Conservation (phyloP, 179 eudicot genomes). For the Beta lomatogona region DNA sequence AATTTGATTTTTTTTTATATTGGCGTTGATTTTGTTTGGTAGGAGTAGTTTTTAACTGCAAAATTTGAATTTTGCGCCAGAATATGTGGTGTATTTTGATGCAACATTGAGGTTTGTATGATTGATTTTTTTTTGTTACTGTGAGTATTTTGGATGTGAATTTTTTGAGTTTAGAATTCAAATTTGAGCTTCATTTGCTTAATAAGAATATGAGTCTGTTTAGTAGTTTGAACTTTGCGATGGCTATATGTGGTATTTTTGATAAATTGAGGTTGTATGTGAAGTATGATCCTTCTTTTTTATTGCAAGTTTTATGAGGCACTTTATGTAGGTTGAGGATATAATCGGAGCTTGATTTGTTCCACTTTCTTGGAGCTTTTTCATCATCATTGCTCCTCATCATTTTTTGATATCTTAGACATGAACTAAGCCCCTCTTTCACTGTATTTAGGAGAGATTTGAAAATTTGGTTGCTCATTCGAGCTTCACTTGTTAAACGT, state of each 20-base stretch:
- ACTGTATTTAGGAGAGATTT: not conserved
- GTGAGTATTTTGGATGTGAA: not conserved
- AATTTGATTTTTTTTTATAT: not conserved
- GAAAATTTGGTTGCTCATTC: not conserved
- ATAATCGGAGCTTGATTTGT: not conserved
- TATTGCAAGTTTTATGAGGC: not conserved
- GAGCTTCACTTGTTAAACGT: not conserved
- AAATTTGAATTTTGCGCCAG: not conserved
- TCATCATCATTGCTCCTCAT: not conserved
- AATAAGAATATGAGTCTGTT: not conserved
- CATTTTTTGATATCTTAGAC: not conserved
- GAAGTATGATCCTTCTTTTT: not conserved
- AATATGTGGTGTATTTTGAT: not conserved
- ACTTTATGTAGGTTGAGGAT: not conserved
- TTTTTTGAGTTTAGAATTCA: not conserved
- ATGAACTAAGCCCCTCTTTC: not conserved
- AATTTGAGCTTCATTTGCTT: slow-evolving; percentile 6
- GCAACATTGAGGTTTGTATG: slow-evolving; percentile 8
- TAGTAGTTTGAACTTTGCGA: not conserved
- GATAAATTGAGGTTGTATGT: not conserved
- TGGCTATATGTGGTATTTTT: not conserved
- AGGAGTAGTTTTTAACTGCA: not conserved
- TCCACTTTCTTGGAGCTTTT: not conserved
- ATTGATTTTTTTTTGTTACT: not conserved
- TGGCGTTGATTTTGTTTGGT: too few species aligned